A percentile compares a stretch with the other conserved stretches of the same genome.
Evolutionary conservation across 768 basidiomycete genomes (phyloP).

Genomic region (Sarcomyxa edulis): DNA sequence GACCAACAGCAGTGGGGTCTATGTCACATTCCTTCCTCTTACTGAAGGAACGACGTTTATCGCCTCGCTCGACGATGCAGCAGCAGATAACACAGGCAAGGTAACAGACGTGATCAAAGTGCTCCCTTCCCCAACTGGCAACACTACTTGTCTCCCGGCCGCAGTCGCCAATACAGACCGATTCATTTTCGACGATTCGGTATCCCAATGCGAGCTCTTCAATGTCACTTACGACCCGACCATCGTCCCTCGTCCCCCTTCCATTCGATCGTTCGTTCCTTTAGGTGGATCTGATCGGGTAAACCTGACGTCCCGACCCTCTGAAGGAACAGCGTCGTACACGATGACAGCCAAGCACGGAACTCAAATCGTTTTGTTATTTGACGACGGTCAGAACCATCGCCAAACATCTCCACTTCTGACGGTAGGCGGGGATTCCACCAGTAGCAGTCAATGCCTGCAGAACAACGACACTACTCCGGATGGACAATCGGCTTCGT

Average conservation of each 20-base stretch:
- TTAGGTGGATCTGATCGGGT: conserved; percentile 24
- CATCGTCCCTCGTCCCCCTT: conserved; percentile 21
- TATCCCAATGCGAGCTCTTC: conserved; percentile 48
- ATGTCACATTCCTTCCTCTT: conserved; percentile 48
- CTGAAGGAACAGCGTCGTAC: conserved; percentile 34
- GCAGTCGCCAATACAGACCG: conserved; percentile 7
- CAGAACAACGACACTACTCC: background rate
- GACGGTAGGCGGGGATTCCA: conserved; percentile 28
- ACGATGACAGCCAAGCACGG: conserved; percentile 32
- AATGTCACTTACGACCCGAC: conserved; percentile 34
- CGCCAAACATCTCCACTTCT: conserved; percentile 37
- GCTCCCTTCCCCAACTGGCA: conserved; percentile 28
- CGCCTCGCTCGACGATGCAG: conserved; percentile 46
- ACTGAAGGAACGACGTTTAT: conserved; percentile 44
- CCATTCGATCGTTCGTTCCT: conserved; percentile 34
- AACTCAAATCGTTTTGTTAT: conserved; percentile 34
- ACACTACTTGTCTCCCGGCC: conserved; percentile 35
- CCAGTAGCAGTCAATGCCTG: conserved; percentile 17
- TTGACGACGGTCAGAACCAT: conserved; percentile 34
- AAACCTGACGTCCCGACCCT: conserved; percentile 17
- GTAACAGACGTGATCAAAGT: conserved; percentile 47
- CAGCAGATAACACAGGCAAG: conserved; percentile 30
- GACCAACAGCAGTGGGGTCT: conserved; percentile 32
- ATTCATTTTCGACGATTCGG: conserved; percentile 26
- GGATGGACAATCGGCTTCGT: too few species aligned